Percentiles rank a stretch among this genome's conserved stretches.
Conservation (phyloP, 345 rosid species). For the Bruguiera sexangula region DNA sequence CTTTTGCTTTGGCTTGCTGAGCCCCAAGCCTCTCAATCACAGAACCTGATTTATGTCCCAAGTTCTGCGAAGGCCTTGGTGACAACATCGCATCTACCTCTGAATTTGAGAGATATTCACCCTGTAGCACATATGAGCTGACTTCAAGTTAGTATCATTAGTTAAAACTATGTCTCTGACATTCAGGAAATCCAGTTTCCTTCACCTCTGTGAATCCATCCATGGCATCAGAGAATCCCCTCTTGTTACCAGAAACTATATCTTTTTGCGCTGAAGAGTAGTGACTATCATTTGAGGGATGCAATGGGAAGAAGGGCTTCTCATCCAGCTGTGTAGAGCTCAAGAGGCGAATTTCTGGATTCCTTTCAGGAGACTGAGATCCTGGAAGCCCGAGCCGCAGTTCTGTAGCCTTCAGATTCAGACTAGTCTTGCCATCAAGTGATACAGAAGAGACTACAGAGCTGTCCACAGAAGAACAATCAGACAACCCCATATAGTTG, state of each 20-base stretch:
- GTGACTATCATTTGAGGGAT: constrained; percentile 24
- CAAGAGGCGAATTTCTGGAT: constrained; percentile 16
- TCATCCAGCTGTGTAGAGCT: constrained; percentile 24
- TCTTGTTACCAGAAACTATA: constrained; percentile 33
- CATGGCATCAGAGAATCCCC: constrained; percentile 58
- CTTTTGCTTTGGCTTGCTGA: constrained; percentile 46
- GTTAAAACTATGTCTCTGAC: constrained; percentile 2
- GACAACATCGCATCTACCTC: constrained; percentile 27
- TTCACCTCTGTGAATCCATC: constrained; percentile 51
- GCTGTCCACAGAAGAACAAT: constrained; percentile 32
- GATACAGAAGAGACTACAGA: constrained; percentile 10
- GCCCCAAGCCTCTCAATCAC: constrained; percentile 43
- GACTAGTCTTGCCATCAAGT: constrained; percentile 17
- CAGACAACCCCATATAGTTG: constrained; percentile 37
- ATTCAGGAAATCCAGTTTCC: constrained; percentile 3
- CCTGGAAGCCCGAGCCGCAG: constrained; percentile 36
- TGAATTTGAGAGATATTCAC: constrained; percentile 36
- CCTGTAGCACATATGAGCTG: constrained; percentile 36
- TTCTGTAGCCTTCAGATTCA: constrained; percentile 34
- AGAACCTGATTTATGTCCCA: constrained; percentile 48
- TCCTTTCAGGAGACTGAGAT: constrained; percentile 34
- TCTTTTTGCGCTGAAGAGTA: constrained; percentile 20
- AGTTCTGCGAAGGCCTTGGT: constrained; percentile 34
- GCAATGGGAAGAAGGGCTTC: constrained; percentile 33
- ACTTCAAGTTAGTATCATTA: constrained; percentile 16